Evolutionary conservation across 2,329 filamentous ascomycete genomes (phyloP).

Genomic region (Xylaria digitata): DNA sequence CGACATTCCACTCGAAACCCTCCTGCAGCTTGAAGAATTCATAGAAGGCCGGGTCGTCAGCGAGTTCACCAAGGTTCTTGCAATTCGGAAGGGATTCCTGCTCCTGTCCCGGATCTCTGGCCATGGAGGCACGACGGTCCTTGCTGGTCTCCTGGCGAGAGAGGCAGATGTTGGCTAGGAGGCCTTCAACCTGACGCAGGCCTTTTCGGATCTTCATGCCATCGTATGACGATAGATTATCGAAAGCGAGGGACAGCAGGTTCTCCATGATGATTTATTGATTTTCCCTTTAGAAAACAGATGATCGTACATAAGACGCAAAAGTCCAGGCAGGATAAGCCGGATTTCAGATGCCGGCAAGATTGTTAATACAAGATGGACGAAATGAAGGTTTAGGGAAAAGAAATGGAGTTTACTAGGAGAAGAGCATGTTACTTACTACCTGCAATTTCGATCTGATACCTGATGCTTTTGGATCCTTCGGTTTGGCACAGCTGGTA

Average conservation of each 20-base stretch:
- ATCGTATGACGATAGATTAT: conserved; percentile 95
- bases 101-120: conserved; percentile 44
- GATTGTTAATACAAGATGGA: conserved; percentile 37
- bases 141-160: conserved; percentile 56
- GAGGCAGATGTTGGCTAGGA: conserved; percentile 94
- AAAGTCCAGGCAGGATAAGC: conserved; percentile 18
- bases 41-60: conserved; percentile 86
- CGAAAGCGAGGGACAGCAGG: conserved; percentile 90
- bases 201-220: conserved; percentile 92
- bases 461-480: conserved; percentile 12
- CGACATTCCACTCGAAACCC: conserved; percentile 97
- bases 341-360: conserved; percentile 3
- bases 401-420: conserved; percentile 12
- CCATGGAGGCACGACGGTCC: conserved; percentile 48
- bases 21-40: conserved; percentile 98
- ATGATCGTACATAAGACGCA: conserved; percentile 11
- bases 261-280: conserved; percentile 76
- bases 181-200: conserved; percentile 90
- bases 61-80: conserved; percentile 76
- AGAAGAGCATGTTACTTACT: conserved; percentile 13
- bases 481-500: neutral
- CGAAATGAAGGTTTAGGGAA: conserved; percentile 28
- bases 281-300: conserved; percentile 3
- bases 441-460: conserved; percentile 5
- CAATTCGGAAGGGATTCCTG: conserved; percentile 53